Conservation (phyloP, 495 filamentous ascomycete genomes). For the Tuber borchii region DNA sequence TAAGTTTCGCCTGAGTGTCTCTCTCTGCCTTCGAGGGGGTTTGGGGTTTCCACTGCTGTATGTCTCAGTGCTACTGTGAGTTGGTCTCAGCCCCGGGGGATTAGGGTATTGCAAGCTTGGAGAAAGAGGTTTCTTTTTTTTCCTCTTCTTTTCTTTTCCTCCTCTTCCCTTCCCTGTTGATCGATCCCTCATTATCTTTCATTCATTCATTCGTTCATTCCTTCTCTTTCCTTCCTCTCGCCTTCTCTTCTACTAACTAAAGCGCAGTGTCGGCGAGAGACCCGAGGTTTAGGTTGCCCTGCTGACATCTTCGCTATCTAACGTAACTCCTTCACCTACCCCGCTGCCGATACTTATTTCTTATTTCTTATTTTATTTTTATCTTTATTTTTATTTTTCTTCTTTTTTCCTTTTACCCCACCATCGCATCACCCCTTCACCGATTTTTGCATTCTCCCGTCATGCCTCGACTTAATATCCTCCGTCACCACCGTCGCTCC, state of each 20-base stretch:
- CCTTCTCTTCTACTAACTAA: not conserved
- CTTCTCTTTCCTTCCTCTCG: not conserved
- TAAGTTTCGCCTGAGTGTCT: no score
- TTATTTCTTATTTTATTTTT: no score
- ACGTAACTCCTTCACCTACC: not conserved
- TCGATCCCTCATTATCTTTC: no score
- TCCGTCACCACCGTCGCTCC: slow-evolving; percentile 34
- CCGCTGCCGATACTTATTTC: not conserved
- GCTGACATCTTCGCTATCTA: not conserved
- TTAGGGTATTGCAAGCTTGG: not conserved
- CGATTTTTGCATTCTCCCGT: not conserved
- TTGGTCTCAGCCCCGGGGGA: not conserved
- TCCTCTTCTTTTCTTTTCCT: not conserved
- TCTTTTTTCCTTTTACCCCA: not conserved
- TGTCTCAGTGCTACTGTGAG: not conserved
- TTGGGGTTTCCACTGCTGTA: not conserved
- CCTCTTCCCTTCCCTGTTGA: not conserved
- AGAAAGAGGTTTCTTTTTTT: not conserved
- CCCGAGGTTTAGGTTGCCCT: not conserved
- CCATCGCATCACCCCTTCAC: not conserved
- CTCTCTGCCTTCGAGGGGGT: no score
- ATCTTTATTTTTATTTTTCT: not conserved
- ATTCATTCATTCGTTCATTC: no score
- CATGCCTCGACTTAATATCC: slow-evolving; percentile 38
- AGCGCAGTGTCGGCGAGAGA: not conserved